Conservation (phyloP, 2,329 filamentous ascomycete genomes). For the Paecilomyces fulvus region DNA sequence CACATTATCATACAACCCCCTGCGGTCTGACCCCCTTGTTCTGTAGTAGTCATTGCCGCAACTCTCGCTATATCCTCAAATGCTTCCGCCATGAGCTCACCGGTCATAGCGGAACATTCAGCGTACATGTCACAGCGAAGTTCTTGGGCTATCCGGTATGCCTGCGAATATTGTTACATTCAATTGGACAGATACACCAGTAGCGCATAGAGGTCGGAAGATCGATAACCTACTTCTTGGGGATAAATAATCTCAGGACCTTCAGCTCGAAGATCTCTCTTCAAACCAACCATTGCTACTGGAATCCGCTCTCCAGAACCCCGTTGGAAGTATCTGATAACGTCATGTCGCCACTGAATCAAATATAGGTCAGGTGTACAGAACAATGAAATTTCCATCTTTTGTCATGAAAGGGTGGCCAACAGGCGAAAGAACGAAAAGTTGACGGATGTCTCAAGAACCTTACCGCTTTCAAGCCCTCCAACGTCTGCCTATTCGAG, state of each 20-base stretch:
- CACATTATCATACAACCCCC: slow-evolving; percentile 36
- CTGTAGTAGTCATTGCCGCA: slow-evolving; percentile 50
- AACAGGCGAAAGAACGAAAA: not conserved
- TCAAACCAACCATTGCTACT: slow-evolving; percentile 51
- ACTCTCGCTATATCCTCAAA: slow-evolving; percentile 53
- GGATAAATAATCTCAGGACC: slow-evolving; percentile 35
- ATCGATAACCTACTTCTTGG: slow-evolving; percentile 25
- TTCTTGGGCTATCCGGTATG: slow-evolving; percentile 50
- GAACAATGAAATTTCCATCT: not conserved
- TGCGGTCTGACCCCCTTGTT: slow-evolving; percentile 41
- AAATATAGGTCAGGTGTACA: not conserved
- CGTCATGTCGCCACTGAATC: slow-evolving; percentile 34
- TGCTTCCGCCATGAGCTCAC: slow-evolving; percentile 51
- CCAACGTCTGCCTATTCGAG: slow-evolving; percentile 42
- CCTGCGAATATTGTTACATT: slow-evolving; percentile 27
- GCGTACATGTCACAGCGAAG: slow-evolving; percentile 55
- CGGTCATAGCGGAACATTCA: slow-evolving; percentile 54
- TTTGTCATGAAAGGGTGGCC: not conserved
- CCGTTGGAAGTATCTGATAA: slow-evolving; percentile 43
- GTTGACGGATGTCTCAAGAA: not conserved
- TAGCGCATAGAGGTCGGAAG: not conserved
- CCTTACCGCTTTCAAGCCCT: slow-evolving; percentile 35
- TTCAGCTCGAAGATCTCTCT: slow-evolving; percentile 47
- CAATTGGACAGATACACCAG: not conserved
- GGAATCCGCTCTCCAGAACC: slow-evolving; percentile 40